A percentile compares a stretch with the other conserved stretches of the same genome.
phyloP scores from a whole-genome alignment of 1,139 yeast genomes.

The Scheffersomyces quercinus region DNA sequence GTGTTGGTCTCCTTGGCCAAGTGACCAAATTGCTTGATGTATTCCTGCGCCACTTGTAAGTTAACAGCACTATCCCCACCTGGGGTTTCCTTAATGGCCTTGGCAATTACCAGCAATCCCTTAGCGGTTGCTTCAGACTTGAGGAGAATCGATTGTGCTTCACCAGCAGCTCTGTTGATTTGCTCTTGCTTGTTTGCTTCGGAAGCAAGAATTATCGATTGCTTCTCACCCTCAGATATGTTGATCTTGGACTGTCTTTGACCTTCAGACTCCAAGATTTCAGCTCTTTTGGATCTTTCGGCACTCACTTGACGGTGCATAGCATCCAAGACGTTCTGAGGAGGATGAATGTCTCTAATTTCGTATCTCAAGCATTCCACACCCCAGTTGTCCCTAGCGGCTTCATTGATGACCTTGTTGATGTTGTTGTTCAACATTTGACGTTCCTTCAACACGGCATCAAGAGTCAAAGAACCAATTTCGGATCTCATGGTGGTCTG shows the following conservation, averaged over 20 bases:
- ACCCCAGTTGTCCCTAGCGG: slow-evolving; percentile 82
- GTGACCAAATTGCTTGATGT: slow-evolving; percentile 78
- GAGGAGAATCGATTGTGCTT: slow-evolving; percentile 64
- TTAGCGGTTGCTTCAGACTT: slow-evolving; percentile 78
- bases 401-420: slow-evolving; percentile 78
- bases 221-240: slow-evolving; percentile 80
- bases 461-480: slow-evolving; percentile 79
- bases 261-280: slow-evolving; percentile 85
- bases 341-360: slow-evolving; percentile 87
- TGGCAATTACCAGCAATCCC: slow-evolving; percentile 64
- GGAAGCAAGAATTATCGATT: slow-evolving; percentile 65
- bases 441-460: slow-evolving; percentile 75
- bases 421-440: slow-evolving; percentile 71
- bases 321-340: slow-evolving; percentile 81
- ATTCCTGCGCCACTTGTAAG: slow-evolving; percentile 80
- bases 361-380: slow-evolving; percentile 82
- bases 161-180: slow-evolving; percentile 69
- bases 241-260: slow-evolving; percentile 75
- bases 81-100: slow-evolving; percentile 65
- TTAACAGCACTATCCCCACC: slow-evolving; percentile 77
- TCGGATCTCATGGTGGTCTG: slow-evolving; percentile 91
- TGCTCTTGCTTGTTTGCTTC: slow-evolving; percentile 66
- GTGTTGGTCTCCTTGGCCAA: slow-evolving; percentile 83
- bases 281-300: slow-evolving; percentile 83
- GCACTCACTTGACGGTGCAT: slow-evolving; percentile 91